Percentiles rank a stretch among this genome's conserved stretches.
These are phyloP conservation scores for Apiospora aurea DNA, from an alignment of 2,329 filamentous ascomycete species.

Conservation along the genomic window DNA sequence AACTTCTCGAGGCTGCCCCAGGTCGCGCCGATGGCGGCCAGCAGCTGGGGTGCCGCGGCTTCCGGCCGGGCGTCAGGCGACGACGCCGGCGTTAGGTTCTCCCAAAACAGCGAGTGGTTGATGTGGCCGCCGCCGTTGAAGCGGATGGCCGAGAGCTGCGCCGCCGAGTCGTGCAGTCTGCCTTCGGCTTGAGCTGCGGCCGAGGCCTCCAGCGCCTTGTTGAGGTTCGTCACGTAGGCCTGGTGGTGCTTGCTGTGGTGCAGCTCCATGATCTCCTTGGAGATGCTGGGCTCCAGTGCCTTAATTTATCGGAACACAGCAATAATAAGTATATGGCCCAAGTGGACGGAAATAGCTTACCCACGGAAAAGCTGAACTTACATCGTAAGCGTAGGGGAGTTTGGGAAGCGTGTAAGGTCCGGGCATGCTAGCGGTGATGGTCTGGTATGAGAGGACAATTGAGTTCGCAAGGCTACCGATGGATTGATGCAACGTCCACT, in stretches of 20 bases:
- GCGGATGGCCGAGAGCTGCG: constrained; percentile 74
- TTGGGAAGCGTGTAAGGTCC: constrained; percentile 45
- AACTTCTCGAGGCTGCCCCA: constrained; percentile 76
- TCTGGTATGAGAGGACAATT: not conserved
- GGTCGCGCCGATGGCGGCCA: constrained; percentile 65
- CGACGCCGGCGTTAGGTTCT: constrained; percentile 72
- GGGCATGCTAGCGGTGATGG: not conserved
- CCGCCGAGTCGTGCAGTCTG: constrained; percentile 65
- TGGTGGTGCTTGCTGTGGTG: constrained; percentile 84
- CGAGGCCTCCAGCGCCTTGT: constrained; percentile 69
- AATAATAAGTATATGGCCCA: not conserved
- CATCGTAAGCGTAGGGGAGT: constrained; percentile 75
- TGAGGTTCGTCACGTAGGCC: constrained; percentile 79
- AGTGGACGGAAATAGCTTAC: not conserved
- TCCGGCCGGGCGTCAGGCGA: constrained; percentile 63
- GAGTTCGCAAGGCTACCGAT: not conserved
- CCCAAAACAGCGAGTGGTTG: constrained; percentile 94
- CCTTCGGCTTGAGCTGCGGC: constrained; percentile 59
- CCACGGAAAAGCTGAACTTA: constrained; percentile 47
- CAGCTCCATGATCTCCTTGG: constrained; percentile 80
- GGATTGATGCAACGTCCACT: not conserved
- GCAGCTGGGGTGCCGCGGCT: constrained; percentile 60
- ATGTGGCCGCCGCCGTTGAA: constrained; percentile 94
- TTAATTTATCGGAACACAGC: constrained; percentile 39
- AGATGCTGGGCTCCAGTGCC: constrained; percentile 78